Base-by-base conservation (phyloP, 768 basidiomycete genomes). In the Crucibulum laeve region DNA sequence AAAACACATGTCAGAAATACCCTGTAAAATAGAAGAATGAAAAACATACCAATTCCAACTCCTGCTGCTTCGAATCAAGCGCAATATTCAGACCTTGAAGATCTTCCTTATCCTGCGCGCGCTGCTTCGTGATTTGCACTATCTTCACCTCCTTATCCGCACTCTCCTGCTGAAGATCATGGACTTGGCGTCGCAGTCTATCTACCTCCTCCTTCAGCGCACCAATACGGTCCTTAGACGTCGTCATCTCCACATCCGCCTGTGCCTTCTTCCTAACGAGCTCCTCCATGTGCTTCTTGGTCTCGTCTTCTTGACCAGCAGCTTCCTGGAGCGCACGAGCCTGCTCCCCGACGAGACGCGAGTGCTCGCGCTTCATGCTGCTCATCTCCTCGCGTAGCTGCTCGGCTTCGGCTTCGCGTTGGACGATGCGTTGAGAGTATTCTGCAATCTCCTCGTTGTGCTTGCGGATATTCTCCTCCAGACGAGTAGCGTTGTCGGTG, bases 1-100 rank as follows among this genome's bases (percentile, higher is more conserved):
- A 52, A 7, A 19, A 45, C 15, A 26, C 19, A 54, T 18, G 30
- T 36, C 15, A 28, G 22, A 14, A 47, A 1, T 4, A 46, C 18
- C 14, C n/a, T 10, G 8, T 19, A 7, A 22, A 22, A 40, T 40
- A 4, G 24, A 25, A 24, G 18, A 43, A 33, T n/a, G n/a, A n/a
- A n/a, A n/a, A n/a, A 72, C 79, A 42, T 46, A 96, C 93, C 61
- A 94, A 58, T 58, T 95, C 91, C 28, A 96, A 67, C 60, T 95
- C 93, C 60, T 94, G 91, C 55, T 96, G 93, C 64, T 96, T 96
- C 19, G 91, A 84, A 62, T 94, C 91, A 42, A 96, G 64, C 0
- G 92, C 93, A 25, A 94, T 91, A 54, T 95, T 93, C 53, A 95
- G 64, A n/a, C 88, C 86, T 38, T 76, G 63, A 17, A 87, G 60